Evolutionary conservation across 352 stramenopile species (phyloP), one percentile per base, ranked within the genome.

Genomic region (Phytophthora ramorum): DNA sequence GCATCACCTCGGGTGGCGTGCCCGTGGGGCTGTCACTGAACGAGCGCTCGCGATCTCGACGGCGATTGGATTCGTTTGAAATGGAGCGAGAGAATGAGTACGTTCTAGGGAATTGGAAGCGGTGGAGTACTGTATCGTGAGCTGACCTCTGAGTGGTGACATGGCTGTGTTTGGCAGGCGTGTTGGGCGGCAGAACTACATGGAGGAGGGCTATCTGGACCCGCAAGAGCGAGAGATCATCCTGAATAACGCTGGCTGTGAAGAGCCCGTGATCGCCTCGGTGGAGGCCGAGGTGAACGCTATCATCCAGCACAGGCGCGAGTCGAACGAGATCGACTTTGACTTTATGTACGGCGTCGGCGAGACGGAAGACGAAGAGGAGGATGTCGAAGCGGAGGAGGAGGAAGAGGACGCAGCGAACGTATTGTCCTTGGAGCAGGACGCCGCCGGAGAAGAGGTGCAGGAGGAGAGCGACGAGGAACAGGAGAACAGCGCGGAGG

Each of bases 131-230:
- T 43, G 34, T 19, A 46, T 50, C 32, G 19, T 63, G 32, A 50
- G 38, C 32, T 63, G 26, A 60, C 30, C 7, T 57, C 17, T 43
- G 38, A 24, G 10, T 64, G 14, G 47, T 48, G 13, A 1, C 4
- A 5, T 70, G 22, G 22, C 9, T 37, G 22, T 43, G 17, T 40
- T 43, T 49, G 47, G 20, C 10, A 69, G 45, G 32, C 87, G 87
- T 12, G 83, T 95, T 44, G 85, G 76, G 2, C 81, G 87, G 9
- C 79, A 95, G 54, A 93, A 75, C 61, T 95, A 95, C 66, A 95
- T 95, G 87, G 87, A 95, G 60, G 81, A 95, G 71, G 87, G 87
- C 0, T 95, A 93, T 71, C 58, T 95, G 56, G 83, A 95, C 63
- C 84, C 84, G 2, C 66, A 87, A 43, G 87, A 95, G 70, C 76